Conservation (phyloP, 805 yeast genomes). For the Alloascoidea hylecoeti region DNA sequence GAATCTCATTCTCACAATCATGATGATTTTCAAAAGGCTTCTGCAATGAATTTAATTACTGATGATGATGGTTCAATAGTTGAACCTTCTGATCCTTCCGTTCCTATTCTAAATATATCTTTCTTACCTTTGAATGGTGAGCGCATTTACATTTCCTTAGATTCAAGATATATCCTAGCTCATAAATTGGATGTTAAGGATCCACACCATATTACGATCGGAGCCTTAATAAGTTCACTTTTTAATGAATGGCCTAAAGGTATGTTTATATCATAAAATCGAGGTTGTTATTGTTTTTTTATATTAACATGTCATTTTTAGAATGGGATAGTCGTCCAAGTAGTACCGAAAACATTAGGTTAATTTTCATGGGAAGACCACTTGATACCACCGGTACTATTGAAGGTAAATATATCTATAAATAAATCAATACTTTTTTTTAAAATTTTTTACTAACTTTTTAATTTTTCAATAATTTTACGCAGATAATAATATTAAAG, state of each 20-base stretch:
- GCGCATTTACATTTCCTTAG: background rate
- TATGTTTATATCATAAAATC: no score
- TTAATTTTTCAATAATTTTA: no score
- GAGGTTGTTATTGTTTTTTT: no score
- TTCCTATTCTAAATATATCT: background rate
- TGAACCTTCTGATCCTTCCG: no score
- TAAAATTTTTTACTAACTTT: background rate
- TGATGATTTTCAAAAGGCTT: no score
- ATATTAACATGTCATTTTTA: no score
- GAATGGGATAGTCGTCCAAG: background rate
- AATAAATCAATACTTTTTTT: background rate
- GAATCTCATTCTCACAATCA: no score
- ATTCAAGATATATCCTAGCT: background rate
- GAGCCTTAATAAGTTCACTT: background rate
- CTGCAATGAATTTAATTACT: no score
- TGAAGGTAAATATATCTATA: background rate
- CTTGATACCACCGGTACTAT: background rate
- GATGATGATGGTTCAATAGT: no score
- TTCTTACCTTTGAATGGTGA: background rate
- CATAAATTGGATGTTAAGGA: background rate
- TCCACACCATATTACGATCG: background rate
- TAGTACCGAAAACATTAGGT: background rate
- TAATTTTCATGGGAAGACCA: background rate
- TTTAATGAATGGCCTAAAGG: background rate
- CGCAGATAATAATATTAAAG: background rate